Evolutionary conservation across 2,329 filamentous ascomycete species (phyloP), one percentile per base, ranked within the genome.

Genomic region (Uncinocarpus reesii): DNA sequence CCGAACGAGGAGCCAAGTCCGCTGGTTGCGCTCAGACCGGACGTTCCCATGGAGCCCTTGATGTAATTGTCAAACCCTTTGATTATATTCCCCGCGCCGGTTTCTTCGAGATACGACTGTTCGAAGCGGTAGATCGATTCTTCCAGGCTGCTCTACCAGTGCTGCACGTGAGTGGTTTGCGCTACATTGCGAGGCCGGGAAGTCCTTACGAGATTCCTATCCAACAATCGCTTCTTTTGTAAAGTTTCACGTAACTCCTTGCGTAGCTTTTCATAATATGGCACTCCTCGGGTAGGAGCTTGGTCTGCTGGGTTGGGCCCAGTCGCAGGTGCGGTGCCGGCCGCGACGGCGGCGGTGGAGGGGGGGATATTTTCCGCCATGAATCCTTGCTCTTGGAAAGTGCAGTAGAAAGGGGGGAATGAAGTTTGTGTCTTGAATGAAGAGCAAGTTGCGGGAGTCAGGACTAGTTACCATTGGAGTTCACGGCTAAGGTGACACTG

Each of bases 41-140:
- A 60, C 2, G 69, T 73, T n/a, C 79, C 78, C 7, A 78, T 76
- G 15, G 76, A 77, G 47, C 86, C 89, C 67, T 98, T 98, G 73
- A 95, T 93, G 70, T 96, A 98, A 63, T 88, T 93, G 66, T 98
- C 92, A 66, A 98, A 98, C 18, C 92, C 92, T 42, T 86, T 88
- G 64, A 98, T 90, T 62, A 98, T 96, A 70, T 98, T 98, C 37
- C 92, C 92, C 16, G 78, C 78, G 58, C 75, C 80, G 3, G 88
- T 93, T 60, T 87, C 87, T 65, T 96, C 90, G 44, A 98, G 80
- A 65, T 98, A 98, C 15, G 82, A 77, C 50, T 82, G 80, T 66
- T 98, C 92, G 60, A 86, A 83, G 55, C 83, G 80, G 62, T 78
- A 81, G 58, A 98, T 96, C 55, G 78, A 77, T 42, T 94, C 86